Evolutionary conservation across 2,329 filamentous ascomycete genomes (phyloP), one percentile per base, ranked within the genome.

Genomic region (Trichoderma brevicompactum): DNA sequence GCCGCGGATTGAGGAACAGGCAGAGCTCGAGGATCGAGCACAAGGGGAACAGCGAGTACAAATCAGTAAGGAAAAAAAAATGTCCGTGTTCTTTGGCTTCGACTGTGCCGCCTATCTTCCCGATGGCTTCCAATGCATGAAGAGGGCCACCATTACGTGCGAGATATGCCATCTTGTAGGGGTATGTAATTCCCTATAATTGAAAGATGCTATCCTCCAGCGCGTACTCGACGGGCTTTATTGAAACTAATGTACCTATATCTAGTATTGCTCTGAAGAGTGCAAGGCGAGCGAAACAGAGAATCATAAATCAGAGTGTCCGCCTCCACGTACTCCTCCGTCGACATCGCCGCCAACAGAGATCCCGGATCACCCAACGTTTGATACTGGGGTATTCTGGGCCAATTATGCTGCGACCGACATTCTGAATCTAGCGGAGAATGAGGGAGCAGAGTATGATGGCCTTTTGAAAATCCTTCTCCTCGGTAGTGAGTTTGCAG

Each of bases 371-470:
- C 48, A 63, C 12, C 40, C 65, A 12, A 17, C 41, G 1, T 48
- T 8, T 13, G 48, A 23, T 8, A 2, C 5, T 13, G 7, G 4
- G 1, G 50, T 19, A 3, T 69, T 65, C 43, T 74, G 70, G 71
- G 56, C 59, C 36, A 61, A 52, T 3, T 69, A 71, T 13, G 61
- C 70, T 2, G 71, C 73, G 7, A 69, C 68, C 0, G 73, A 75
- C 60, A 48, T 74, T 2, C 41, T 75, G 28, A 70, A 71, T n/a
- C 40, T 75, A 2, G 66, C 68, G 10, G 69, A 69, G 43, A 72
- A 73, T 19, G 73, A 75, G 44, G 73, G 73, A 2, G 34, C n/a
- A 19, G 54, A 66, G 0, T 74, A 68, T 36, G 64, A 70, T 6
- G 69, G 68, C 2, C 1, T n/a, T 2, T 65, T 75, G 8, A 28